phyloP scores from a whole-genome alignment of 2,329 filamentous ascomycete species.

The Botrytis porri region DNA sequence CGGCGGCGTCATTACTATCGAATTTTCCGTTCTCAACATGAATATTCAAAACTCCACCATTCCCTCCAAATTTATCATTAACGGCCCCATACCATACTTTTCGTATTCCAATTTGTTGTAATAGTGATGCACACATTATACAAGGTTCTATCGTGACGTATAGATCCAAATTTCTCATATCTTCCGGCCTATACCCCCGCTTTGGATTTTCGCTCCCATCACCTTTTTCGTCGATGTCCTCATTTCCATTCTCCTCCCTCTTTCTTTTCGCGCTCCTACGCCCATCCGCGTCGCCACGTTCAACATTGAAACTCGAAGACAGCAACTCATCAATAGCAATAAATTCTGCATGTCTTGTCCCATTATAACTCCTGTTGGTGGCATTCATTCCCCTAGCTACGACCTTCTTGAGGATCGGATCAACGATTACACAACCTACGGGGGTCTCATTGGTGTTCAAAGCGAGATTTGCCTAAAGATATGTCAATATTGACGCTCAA shows the following conservation, averaged over 20 bases:
- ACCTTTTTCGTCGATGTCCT: not conserved
- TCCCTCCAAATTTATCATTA: slow-evolving; percentile 96
- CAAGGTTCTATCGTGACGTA: slow-evolving; percentile 99
- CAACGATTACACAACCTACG: slow-evolving; percentile 91
- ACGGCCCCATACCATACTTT: slow-evolving; percentile 92
- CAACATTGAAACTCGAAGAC: slow-evolving; percentile 44
- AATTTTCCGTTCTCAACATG: slow-evolving; percentile 46
- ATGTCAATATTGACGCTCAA: not conserved
- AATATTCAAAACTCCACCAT: slow-evolving; percentile 86
- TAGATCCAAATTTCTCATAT: slow-evolving; percentile 70
- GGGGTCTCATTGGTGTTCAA: slow-evolving; percentile 87
- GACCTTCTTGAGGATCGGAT: slow-evolving; percentile 59
- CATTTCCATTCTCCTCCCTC: not conserved
- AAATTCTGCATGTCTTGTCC: slow-evolving; percentile 93
- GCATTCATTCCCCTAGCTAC: slow-evolving; percentile 95
- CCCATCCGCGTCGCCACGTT: not conserved
- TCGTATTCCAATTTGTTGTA: slow-evolving; percentile 83
- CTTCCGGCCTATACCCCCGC: slow-evolving; percentile 53
- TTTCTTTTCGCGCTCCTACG: slow-evolving; percentile 27
- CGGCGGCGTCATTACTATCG: slow-evolving; percentile 9
- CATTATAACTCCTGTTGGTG: slow-evolving; percentile 86
- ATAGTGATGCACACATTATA: slow-evolving; percentile 94
- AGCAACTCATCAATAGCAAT: slow-evolving; percentile 73
- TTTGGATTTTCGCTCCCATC: slow-evolving; percentile 35
- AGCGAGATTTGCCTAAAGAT: slow-evolving; percentile 72